Evolutionary conservation across 306 rosid species (phyloP), one percentile per base, ranked within the genome.

Genomic region (Prunus padus): DNA sequence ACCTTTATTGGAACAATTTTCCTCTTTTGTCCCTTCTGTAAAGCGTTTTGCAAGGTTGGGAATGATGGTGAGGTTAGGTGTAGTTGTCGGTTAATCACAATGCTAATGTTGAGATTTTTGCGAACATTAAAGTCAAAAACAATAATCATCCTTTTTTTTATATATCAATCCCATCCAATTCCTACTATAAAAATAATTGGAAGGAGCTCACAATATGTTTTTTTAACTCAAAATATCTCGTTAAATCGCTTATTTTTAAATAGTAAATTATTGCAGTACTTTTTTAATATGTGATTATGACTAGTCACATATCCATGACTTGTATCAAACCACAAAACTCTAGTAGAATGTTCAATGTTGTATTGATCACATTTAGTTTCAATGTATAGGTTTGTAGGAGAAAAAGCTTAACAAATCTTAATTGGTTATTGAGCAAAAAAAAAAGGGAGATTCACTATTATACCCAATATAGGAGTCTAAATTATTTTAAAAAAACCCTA

Each of bases 11-110:
- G 12, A 7, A 0, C 26, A 4, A 56, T 42, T 65, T 90, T 84
- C 84, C 80, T 67, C 2, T 59, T 86, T 54, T 81, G 80, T 76
- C 78, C 92, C 83, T 60, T 2, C 23, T 44, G n/a, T 3, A 2
- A 60, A 30, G 33, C 40, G 25, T 26, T 66, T 77, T 79, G 80
- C 81, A 81, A 63, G 47, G 46, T 20, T 30, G n/a, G 22, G 11
- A 8, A 1, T 50, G n/a, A 3, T 33, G 65, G 37, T 26, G 8
- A 23, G 11, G 68, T 67, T 79, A 1, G 82, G 77, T 65, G 50
- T 65, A 40, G 68, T 65, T 73, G 82, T 65, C 67, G 73, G 77
- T 44, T 65, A 45, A 13, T 65, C 73, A 54, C 30, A 40, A 23
- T 15, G 60, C 26, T 51, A 40, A 42, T 62, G 31, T 60, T 20